Evolutionary conservation across 805 yeast genomes (phyloP), one percentile per base, ranked within the genome.

Genomic region (Crinitomyces ghanaensis): DNA sequence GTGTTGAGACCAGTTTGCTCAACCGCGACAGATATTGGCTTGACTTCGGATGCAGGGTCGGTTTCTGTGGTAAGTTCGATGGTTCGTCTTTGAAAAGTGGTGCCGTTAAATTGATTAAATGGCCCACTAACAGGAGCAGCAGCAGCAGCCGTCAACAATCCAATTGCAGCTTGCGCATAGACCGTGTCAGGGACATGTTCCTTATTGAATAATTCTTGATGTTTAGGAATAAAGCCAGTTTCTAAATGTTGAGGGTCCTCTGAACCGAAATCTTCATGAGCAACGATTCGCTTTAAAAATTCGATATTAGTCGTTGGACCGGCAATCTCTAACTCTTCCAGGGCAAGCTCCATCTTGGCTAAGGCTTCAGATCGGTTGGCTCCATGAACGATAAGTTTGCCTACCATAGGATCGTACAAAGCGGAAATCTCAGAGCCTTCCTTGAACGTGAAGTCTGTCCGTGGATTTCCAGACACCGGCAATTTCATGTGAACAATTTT

Each of bases 391-490:
- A 51, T 51, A 5, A 51, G 41, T 41, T 51, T 51, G 27, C 56
- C 57, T 23, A 51, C 48, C 56, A 51, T 51, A 15, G 57, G 57
- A 24, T 51, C 57, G 29, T 51, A 51, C 13, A 50, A 41, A 7
- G 56, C 44, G 14, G 54, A 47, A 6, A 51, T 53, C 5, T 45
- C 41, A 21, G 47, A 41, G 6, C 46, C 47, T 31, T 49, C 38
- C 19, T 34, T 34, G 30, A 51, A 51, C 5, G 54, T 45, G 27
- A 51, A 47, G 26, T 51, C 57, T 5, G 49, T 42, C 9, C 57
- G 39, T 5, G 55, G 51, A n/a, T 30, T 20, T 17, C 49, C 52
- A 1, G 45, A 37, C 9, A 36, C 34, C n/a, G 56, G 54, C 4
- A 28, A 34, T 16, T 34, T 29, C 41, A 51, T 33, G 35, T 51